A percentile compares a stretch with the other conserved stretches of the same genome.
Conservation (phyloP, 2,329 filamentous ascomycete species). For the Penicillium fuscoglaucum region DNA sequence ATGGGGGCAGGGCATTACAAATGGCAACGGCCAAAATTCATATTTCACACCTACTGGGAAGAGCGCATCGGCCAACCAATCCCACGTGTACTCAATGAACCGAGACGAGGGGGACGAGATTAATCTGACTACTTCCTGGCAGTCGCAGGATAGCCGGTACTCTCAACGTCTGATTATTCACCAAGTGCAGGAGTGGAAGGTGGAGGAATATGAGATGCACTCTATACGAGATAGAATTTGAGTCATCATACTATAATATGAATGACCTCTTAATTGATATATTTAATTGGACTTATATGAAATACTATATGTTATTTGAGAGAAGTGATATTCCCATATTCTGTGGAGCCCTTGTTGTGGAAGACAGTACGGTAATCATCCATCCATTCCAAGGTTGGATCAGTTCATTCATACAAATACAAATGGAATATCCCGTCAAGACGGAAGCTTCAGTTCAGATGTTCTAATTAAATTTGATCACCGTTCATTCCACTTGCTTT, state of each 20-base stretch:
- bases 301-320: not conserved
- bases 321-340: too few species aligned
- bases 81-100: not conserved
- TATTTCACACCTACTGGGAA: not conserved
- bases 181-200: not conserved
- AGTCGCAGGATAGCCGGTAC: not conserved
- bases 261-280: too few species aligned
- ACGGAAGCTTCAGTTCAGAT: too few species aligned
- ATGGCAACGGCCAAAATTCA: not conserved
- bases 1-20: not conserved
- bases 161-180: not conserved
- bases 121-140: not conserved
- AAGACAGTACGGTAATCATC: too few species aligned
- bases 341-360: too few species aligned
- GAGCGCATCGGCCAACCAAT: not conserved
- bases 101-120: not conserved
- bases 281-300: too few species aligned
- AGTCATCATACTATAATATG: too few species aligned
- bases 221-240: not conserved
- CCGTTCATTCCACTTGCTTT: too few species aligned
- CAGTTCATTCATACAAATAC: too few species aligned
- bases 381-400: too few species aligned
- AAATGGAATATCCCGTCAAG: too few species aligned
- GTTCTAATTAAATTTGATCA: too few species aligned
- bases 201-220: not conserved